Evolutionary conservation across 2,329 filamentous ascomycete genomes (phyloP), one percentile per base, ranked within the genome.

Genomic region (Aspergillus spinulosporus): DNA sequence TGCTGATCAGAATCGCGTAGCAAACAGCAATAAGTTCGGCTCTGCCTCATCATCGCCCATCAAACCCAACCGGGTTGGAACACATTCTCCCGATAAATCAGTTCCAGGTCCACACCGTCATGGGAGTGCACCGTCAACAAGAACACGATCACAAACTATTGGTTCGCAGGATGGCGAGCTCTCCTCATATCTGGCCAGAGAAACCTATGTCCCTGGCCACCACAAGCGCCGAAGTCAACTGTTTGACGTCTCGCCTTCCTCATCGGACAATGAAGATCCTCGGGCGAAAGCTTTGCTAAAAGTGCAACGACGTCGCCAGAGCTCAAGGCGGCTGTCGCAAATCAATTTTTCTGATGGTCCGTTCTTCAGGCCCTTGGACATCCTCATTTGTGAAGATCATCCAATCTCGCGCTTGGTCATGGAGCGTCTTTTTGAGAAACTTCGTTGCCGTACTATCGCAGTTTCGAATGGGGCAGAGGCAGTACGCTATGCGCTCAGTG

Each of bases 371-470:
- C 92, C 94, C 1, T 76, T 99, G 50, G 94, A 99, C 73, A 89
- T 99, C 4, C 80, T 99, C 50, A 96, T 99, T 50, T 97, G 94
- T 70, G 94, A 99, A 75, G 94, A 99, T 67, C 94, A 99, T 71
- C 94, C 94, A 0, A 93, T 99, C 3, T 96, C 94, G 4, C 85
- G 93, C 21, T 87, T 99, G 79, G 93, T 99, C n/a, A 97, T 99
- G 93, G 94, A 99, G 70, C 94, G 96, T 66, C 78, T 99, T 5
- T 82, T 99, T 51, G 94, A 99, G 73, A 99, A 97, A 75, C 80
- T 97, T 36, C 88, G 91, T 36, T 99, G 94, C 68, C 89, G 94
- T 42, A 97, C 93, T 6, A 94, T 99, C 66, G 92, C 90, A 2
- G 93, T 94, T 3, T 83, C 88, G 2, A 96, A 92, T 64, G 94